Base-by-base conservation (phyloP, 1,139 yeast genomes). In the Saccharomyces hybrid region DNA sequence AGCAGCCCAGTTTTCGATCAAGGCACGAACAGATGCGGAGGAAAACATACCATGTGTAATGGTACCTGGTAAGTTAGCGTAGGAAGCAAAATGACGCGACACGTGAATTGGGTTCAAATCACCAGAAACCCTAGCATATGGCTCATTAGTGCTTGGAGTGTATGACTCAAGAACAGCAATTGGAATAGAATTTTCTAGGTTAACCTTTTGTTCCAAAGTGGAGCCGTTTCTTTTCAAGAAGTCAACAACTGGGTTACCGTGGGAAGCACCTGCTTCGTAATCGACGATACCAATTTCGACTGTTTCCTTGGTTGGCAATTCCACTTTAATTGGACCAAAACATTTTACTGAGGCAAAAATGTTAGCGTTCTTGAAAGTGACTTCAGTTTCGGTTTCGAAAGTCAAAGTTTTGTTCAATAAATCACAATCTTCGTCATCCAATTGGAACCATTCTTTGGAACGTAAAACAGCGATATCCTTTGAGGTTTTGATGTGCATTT, bases 11-110 rank as follows among this genome's bases (percentile, higher is more conserved):
- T 89, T 88, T 77, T 93, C 99, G 64, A 93, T 97, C 71, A 90
- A 81, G 19, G 95, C 83, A 78, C 99, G 86, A 62, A 91, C 93
- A 59, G 96, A 82, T 61, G 97, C 99, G 68, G 96, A 88, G 21
- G 97, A 88, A 80, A 83, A 95, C 99, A 93, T 93, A 70, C 99
- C 99, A 69, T 95, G 99, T 42, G 99, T 93, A 67, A 93, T 93
- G 47, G 98, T 93, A 64, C 99, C 99, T 59, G 96, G 96, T 69
- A 93, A 80, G 68, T 84, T 84, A 55, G 96, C 98, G 70, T 93
- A 93, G 60, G 84, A 80, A 57, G 99, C 93, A 74, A 93, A 93
- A 52, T 90, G 95, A 72, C 96, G 86, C 44, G 96, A 88, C 61
- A 93, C 99, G 72, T 93, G 99, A 65, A 93, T 93, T 62, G 99